Conservation (phyloP, 495 filamentous ascomycete species). For the Hypoxylon fuscum region DNA sequence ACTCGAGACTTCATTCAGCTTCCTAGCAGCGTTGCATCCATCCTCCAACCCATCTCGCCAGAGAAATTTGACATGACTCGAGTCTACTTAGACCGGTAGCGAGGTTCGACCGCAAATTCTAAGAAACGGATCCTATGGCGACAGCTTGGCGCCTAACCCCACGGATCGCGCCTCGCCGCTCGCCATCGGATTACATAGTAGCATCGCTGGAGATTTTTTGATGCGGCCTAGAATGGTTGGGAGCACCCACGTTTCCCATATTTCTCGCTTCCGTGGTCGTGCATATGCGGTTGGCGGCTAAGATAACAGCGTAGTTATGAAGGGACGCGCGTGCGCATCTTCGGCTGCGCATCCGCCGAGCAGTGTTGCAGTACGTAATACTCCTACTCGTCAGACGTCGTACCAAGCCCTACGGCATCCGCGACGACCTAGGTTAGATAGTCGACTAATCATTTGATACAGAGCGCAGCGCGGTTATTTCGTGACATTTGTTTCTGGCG, state of each 20-base stretch:
- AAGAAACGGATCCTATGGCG: constrained; percentile 3
- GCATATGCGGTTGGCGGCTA: constrained; percentile 23
- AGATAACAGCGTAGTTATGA: constrained; percentile 3
- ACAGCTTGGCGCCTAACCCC: constrained; percentile 19
- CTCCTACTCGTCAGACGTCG: background rate
- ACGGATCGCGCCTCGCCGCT: constrained; percentile 15
- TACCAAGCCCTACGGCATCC: constrained; percentile 13
- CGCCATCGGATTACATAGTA: constrained; percentile 8
- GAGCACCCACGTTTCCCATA: constrained; percentile 13
- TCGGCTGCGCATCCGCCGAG: constrained; percentile 18
- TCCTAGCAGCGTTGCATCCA: constrained; percentile 3
- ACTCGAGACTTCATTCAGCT: constrained; percentile 7
- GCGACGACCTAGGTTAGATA: constrained; percentile 20
- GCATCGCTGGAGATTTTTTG: background rate
- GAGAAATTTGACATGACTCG: constrained; percentile 6
- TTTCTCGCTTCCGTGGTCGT: constrained; percentile 16
- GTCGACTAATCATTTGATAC: constrained; percentile 13
- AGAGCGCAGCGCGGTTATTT: constrained; percentile 24
- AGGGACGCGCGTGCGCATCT: constrained; percentile 18
- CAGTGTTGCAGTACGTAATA: constrained; percentile 7
- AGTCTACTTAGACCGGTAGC: background rate
- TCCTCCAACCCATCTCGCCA: constrained; percentile 12
- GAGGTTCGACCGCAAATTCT: constrained; percentile 4
- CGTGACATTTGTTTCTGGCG: background rate
- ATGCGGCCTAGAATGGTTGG: constrained; percentile 10